Evolutionary conservation across 768 basidiomycete species (phyloP), one percentile per base, ranked within the genome.

Genomic region (Rhodotorula graminis): DNA sequence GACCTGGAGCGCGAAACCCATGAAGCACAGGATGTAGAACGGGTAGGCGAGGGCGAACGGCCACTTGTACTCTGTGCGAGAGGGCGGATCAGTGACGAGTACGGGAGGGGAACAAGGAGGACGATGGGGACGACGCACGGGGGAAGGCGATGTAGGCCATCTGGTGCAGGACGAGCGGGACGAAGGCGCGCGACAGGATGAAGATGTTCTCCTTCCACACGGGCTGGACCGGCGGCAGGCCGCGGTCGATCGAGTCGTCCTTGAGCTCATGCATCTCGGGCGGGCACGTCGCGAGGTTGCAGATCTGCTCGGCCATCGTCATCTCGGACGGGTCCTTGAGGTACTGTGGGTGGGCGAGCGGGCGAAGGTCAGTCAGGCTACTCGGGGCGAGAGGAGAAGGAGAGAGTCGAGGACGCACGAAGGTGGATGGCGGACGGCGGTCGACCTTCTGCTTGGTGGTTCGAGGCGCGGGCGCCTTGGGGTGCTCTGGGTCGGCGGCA

Each of bases 251-350:
- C n/a, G 53, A 44, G 21, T 68, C 67, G 59, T 49, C 52, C 59
- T 65, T 61, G 42, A 72, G 37, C 29, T 69, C 63, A 55, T 72
- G 71, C 67, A 72, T 55, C 59, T 33, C 31, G 0, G 66, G 40
- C 5, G 71, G 71, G 31, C 71, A 72, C 5, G 71, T 72, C 5
- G 71, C 71, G 47, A 69, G 59, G 33, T 72, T 46, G 46, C 71
- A 72, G 19, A 72, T 46, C 23, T 46, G 47, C 18, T 72, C 71
- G 21, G 71, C 71, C 29, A 37, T n/a, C 14, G 59, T 56, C 71
- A 72, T 72, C n/a, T 72, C 52, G 0, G 66, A 57, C 31, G 14
- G 29, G 9, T 60, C 47, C 64, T 72, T 72, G 59, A 72, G 71
- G 37, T 72, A 69, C 69, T 70, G 63, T 27, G 3, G 1, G 63